phyloP scores from a whole-genome alignment of 2,329 filamentous ascomycete genomes.

The Lasiodiplodia sp. region DNA sequence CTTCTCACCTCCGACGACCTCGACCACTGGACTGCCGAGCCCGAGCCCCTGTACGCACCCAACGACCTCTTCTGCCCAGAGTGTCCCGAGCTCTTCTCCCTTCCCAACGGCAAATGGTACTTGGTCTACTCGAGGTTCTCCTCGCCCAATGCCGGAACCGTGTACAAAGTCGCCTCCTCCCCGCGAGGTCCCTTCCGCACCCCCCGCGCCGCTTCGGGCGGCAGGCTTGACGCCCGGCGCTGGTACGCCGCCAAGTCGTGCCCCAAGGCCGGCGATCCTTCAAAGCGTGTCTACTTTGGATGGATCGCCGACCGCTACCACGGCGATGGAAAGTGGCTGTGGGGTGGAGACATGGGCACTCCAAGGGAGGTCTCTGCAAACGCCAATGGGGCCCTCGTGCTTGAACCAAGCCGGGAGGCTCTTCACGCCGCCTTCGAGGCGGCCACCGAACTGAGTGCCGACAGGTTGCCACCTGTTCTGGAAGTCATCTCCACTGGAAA shows the following conservation, averaged over 20 bases:
- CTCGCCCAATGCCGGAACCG: conserved; percentile 47
- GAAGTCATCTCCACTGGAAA: not conserved
- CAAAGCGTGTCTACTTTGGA: conserved; percentile 45
- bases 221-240: conserved; percentile 46
- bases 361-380: conserved; percentile 44
- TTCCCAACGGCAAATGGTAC: conserved; percentile 49
- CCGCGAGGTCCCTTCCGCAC: conserved; percentile 47
- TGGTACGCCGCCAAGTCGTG: conserved; percentile 49
- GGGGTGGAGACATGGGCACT: conserved; percentile 47
- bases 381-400: conserved; percentile 37
- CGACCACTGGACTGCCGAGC: conserved; percentile 41
- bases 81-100: conserved; percentile 47
- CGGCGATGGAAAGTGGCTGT: conserved; percentile 47
- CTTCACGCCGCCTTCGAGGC: conserved; percentile 19
- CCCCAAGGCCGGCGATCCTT: conserved; percentile 37
- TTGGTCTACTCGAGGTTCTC: conserved; percentile 37
- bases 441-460: conserved; percentile 6
- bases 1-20: conserved; percentile 47
- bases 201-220: conserved; percentile 39
- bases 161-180: conserved; percentile 47
- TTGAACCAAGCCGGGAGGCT: conserved; percentile 33
- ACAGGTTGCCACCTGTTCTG: conserved; percentile 2
- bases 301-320: conserved; percentile 47
- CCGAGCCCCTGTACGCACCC: conserved; percentile 44
- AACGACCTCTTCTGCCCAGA: conserved; percentile 49